Evolutionary conservation across 1,139 yeast genomes (phyloP).

Genomic region (Eremothecium cymbalariae): DNA sequence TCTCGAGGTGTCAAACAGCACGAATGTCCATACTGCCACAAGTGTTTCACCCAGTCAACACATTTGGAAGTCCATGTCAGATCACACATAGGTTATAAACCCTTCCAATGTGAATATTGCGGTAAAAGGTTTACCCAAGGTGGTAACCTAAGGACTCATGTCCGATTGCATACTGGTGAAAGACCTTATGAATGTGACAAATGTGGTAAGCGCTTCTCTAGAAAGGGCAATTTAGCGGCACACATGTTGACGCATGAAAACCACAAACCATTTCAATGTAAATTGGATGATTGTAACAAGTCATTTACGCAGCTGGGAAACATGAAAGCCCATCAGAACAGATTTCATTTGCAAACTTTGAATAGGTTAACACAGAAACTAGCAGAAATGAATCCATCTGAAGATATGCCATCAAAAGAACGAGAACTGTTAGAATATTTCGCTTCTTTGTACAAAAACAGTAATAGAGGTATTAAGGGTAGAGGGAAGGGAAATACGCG

Average conservation of each 20-base stretch:
- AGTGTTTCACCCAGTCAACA: conserved; percentile 64
- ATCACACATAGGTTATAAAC: conserved; percentile 70
- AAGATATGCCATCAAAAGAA: conserved; percentile 53
- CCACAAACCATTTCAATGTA: conserved; percentile 71
- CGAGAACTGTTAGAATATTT: conserved; percentile 65
- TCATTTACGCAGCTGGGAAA: conserved; percentile 88
- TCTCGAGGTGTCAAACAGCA: conserved; percentile 47
- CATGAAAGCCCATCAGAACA: conserved; percentile 85
- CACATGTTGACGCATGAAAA: conserved; percentile 76
- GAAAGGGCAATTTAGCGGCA: conserved; percentile 86
- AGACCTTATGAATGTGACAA: conserved; percentile 73
- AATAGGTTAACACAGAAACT: conserved; percentile 52
- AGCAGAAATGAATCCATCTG: conserved; percentile 45
- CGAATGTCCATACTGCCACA: conserved; percentile 63
- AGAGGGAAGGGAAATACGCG: conserved; percentile 53
- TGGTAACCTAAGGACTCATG: conserved; percentile 82
- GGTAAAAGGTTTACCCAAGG: conserved; percentile 84
- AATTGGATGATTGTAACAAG: conserved; percentile 73
- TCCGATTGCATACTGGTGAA: conserved; percentile 85
- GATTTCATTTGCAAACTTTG: conserved; percentile 71
- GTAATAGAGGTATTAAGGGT: conserved; percentile 86
- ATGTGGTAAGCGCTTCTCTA: conserved; percentile 68
- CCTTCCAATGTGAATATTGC: conserved; percentile 72
- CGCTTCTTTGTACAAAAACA: conserved; percentile 72
- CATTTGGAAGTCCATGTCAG: conserved; percentile 73